A percentile compares a stretch with the other conserved stretches of the same genome.
Conservation (phyloP, 2,329 filamentous ascomycete species). For the Aquanectria penicillioides region DNA sequence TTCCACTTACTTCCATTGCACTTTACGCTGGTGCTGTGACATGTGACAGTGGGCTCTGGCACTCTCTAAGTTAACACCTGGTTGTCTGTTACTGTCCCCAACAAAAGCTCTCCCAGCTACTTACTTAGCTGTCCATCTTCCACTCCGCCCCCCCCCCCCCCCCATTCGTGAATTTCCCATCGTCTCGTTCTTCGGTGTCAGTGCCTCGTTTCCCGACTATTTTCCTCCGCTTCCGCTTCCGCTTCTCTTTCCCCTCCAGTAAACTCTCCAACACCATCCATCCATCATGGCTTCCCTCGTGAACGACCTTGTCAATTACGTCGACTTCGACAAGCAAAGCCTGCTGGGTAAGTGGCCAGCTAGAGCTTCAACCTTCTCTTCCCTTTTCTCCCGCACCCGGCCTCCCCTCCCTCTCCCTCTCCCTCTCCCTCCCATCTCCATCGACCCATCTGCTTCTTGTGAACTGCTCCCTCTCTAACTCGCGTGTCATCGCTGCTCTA, state of each 20-base stretch:
- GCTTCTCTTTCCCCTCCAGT: neutral
- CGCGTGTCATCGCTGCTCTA: slow-evolving; percentile 15
- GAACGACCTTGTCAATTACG: slow-evolving; percentile 66
- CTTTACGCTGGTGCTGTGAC: neutral
- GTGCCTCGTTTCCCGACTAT: slow-evolving; percentile 15
- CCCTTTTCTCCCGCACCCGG: too few relatives aligned
- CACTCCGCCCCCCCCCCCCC: too few relatives aligned
- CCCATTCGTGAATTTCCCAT: too few relatives aligned
- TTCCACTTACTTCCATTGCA: slow-evolving; percentile 13
- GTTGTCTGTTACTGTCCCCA: slow-evolving; percentile 11
- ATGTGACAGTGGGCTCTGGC: slow-evolving; percentile 26
- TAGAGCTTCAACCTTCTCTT: slow-evolving; percentile 1
- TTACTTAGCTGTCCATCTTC: neutral
- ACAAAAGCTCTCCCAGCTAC: slow-evolving; percentile 15
- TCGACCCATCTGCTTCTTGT: slow-evolving; percentile 27
- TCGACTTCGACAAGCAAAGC: slow-evolving; percentile 75
- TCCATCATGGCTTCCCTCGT: slow-evolving; percentile 52
- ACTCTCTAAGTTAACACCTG: neutral
- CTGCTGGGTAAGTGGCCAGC: slow-evolving; percentile 66
- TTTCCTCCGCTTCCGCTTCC: neutral
- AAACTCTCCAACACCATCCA: neutral
- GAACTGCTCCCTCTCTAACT: slow-evolving; percentile 28
- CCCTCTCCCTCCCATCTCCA: slow-evolving; percentile 2
- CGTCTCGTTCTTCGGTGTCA: slow-evolving; percentile 23
- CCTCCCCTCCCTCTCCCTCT: too few relatives aligned